These are phyloP conservation scores for Orobanche coerulescens DNA, from an alignment of 257 asterid genomes.

Conservation along the genomic window DNA sequence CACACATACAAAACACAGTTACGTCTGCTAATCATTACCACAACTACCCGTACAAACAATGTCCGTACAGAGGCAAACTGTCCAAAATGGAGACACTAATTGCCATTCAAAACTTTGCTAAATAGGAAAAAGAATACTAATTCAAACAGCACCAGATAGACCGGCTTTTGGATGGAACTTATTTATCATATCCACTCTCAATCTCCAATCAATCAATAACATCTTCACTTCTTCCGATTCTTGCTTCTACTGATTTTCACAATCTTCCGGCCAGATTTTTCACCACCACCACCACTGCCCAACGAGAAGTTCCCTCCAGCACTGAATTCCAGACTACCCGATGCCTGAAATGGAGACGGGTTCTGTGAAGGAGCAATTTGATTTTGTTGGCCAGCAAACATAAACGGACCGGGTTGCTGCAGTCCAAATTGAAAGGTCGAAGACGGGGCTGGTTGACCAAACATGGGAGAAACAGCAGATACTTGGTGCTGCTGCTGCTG, in stretches of 20 bases:
- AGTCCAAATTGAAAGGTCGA: conserved; percentile 42
- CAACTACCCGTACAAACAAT: conserved; percentile 19
- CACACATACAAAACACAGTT: too few relatives aligned
- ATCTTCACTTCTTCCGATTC: conserved; percentile 45
- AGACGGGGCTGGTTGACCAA: conserved; percentile 53
- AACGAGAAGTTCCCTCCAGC: conserved; percentile 76
- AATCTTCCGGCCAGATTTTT: conserved; percentile 49
- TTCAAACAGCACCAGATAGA: not conserved
- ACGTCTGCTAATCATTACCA: not conserved
- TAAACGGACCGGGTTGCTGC: conserved; percentile 40
- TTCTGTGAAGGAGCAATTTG: conserved; percentile 41
- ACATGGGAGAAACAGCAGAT: conserved; percentile 17
- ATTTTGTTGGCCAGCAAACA: conserved; percentile 53
- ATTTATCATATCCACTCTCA: not conserved
- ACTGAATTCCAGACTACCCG: conserved; percentile 43
- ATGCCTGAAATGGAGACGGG: conserved; percentile 43
- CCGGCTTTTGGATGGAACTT: not conserved
- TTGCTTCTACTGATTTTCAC: conserved; percentile 40
- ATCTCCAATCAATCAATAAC: not conserved
- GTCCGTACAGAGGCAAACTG: conserved; percentile 1
- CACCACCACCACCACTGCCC: conserved; percentile 56
- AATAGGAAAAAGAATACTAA: not conserved
- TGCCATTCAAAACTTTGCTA: conserved; percentile 27
- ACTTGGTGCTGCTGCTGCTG: conserved; percentile 29
- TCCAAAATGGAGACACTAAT: conserved; percentile 25